These are phyloP conservation scores for Sphagnum tenellum DNA, from an alignment of 225 moss, liverwort and hornwort genomes.

Conservation along the genomic window DNA sequence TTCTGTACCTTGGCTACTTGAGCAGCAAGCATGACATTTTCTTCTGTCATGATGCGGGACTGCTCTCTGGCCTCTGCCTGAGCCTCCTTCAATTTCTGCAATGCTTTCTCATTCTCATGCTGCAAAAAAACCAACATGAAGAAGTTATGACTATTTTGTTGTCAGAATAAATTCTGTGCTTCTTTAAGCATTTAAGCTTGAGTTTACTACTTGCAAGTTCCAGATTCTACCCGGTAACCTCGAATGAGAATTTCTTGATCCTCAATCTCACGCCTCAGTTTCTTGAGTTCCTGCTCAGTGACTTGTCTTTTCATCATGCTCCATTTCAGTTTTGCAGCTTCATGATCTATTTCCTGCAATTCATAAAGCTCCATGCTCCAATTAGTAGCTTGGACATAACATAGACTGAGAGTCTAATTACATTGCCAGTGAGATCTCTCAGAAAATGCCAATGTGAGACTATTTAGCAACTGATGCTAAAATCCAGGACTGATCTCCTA, in stretches of 20 bases:
- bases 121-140: constrained; percentile 2
- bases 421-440: no score
- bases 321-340: constrained; percentile 27
- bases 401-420: no score
- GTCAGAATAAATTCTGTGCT: no score
- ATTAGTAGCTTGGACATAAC: no score
- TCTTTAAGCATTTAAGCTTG: neutral
- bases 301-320: constrained; percentile 4
- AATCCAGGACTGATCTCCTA: no score
- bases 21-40: constrained; percentile 47
- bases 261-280: constrained; percentile 48
- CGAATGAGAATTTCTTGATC: constrained; percentile 68
- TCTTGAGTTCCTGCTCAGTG: constrained; percentile 38
- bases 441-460: no score
- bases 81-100: constrained; percentile 57
- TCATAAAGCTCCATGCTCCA: no score
- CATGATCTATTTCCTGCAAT: constrained; percentile 29
- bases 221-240: constrained; percentile 52
- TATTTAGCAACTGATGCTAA: no score
- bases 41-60: constrained; percentile 36
- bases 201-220: neutral
- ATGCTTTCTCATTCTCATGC: constrained; percentile 73
- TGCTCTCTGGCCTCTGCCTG: constrained; percentile 54
- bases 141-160: neutral
- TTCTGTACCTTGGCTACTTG: constrained; percentile 39